Percentiles rank a stretch among this genome's conserved stretches.
Conservation (phyloP, 805 yeast species). For the Yarrowia sp. region DNA sequence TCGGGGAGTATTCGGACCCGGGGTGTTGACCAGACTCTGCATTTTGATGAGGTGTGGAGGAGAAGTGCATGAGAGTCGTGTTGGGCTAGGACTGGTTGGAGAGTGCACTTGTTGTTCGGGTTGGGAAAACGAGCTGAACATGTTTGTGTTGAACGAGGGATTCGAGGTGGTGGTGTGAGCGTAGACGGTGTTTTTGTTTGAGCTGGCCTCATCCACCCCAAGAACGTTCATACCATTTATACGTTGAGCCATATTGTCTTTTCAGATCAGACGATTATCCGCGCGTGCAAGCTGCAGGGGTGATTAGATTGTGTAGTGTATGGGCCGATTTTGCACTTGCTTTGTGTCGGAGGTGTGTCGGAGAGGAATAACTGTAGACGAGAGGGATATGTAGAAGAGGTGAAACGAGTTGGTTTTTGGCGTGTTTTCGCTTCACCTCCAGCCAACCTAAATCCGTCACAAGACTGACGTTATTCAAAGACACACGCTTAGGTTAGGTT, state of each 20-base stretch:
- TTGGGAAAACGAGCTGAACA: not conserved
- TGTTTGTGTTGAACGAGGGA: not conserved
- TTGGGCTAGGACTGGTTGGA: not conserved
- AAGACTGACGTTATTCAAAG: not conserved
- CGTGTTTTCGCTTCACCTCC: not conserved
- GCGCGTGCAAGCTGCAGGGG: conserved; percentile 26
- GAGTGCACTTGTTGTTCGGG: not conserved
- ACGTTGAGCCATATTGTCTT: conserved; percentile 1
- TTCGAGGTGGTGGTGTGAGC: too few species aligned
- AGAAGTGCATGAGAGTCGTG: not conserved
- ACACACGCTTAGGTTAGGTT: not conserved
- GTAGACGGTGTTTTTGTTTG: not conserved
- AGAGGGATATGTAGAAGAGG: not conserved
- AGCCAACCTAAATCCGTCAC: conserved; percentile 12
- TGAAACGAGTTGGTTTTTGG: not conserved
- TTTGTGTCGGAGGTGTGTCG: not conserved
- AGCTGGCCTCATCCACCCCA: not conserved
- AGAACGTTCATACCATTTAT: conserved; percentile 13
- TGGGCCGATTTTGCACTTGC: not conserved
- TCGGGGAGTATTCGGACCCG: not conserved
- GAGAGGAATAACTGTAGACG: not conserved
- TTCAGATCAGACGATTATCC: conserved; percentile 5
- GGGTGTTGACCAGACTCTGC: not conserved
- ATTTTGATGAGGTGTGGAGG: conserved; percentile 7
- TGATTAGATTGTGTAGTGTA: conserved; percentile 20